Base-by-base conservation (phyloP, 2,329 filamentous ascomycete species). In the Blastomyces emzantsi region DNA sequence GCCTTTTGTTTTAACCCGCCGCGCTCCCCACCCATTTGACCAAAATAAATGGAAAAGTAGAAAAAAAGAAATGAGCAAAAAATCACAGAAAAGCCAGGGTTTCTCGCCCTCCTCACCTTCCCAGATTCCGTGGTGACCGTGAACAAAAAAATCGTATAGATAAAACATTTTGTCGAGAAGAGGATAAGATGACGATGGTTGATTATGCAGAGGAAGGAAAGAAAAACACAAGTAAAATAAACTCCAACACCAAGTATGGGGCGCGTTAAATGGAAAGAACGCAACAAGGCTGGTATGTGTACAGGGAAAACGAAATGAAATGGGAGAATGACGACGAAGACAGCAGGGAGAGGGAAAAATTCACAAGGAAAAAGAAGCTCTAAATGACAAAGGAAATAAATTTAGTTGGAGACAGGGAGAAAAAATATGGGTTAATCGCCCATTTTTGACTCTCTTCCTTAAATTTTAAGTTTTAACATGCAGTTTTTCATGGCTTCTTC, bases 401-500 rank as follows among this genome's bases (percentile, higher is more conserved):
- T 67, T 64, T 56, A 65, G 62, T 33, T 47, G 49, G 8, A 41
- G 9, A 60, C 13, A 2, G 9, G 33, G 15, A 25, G 13, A 41
- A 58, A 43, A 41, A 58, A 41, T 1, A 8, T 25, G 2, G 11
- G n/a, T 25, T 51, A 25, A 51, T 51, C 8, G 8, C 9, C 22
- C 45, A 3, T 49, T 25, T 13, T 49, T 4, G 1, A 11, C n/a
- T 51, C 13, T 11, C 3, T 25, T 25, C 11, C 33, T 33, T 25
- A 25, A 25, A 51, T 25, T 36, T 39, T 64, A 39, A n/a, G 61
- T 57, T 67, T 58, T 60, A 63, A 60, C 52, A 59, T 57, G 47
- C 8, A 17, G 49, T 65, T 66, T 69, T 77, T 80, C 79, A 84
- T 69, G 76, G 79, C 86, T 92, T 92, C 84, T 90, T 90, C 82